Evolutionary conservation across 1,139 yeast species (phyloP), one percentile per base, ranked within the genome.

Genomic region (Debaryomycetaceae sp.): DNA sequence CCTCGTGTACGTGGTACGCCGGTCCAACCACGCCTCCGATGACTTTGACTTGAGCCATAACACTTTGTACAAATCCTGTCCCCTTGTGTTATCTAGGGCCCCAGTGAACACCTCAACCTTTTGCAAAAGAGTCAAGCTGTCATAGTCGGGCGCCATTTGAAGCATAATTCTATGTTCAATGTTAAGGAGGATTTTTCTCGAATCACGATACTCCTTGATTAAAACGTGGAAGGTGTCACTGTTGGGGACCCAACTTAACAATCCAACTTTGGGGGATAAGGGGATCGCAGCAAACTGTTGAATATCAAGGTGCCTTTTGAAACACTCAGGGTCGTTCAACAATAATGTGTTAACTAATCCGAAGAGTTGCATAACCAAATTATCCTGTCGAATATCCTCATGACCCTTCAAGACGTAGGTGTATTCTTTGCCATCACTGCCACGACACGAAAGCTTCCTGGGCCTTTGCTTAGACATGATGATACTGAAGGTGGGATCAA

Each of bases 81-180:
- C 98, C 44, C 95, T 69, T 0, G 98, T 91, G 48, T 89, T 91
- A 53, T 91, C 96, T 47, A 93, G 62, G 0, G 98, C 96, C 48
- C 91, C 88, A 0, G 96, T 86, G 60, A 93, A 93, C 1, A 91
- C 96, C 56, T 93, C 99, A 26, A 93, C 93, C 56, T 91, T 91
- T 48, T 93, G 95, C 37, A 93, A 61, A 23, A 89, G 65, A 0
- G 96, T 86, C 50, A 91, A 65, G 40, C 78, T 82, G 46, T 93
- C 98, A 56, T 86, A 93, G 53, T 89, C 96, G 1, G 97, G 97
- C 0, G 97, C 96, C 97, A 91, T 89, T 53, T 91, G 97, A 23
- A 88, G 61, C 95, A 91, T 89, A 36, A 91, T 85, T 42, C 97
- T 72, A 53, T 89, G 96, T 54, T 91, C 98, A 47, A 91, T 86